These are phyloP conservation scores for Daedaleopsis sinensis DNA, from an alignment of 768 basidiomycete species.

Conservation along the genomic window DNA sequence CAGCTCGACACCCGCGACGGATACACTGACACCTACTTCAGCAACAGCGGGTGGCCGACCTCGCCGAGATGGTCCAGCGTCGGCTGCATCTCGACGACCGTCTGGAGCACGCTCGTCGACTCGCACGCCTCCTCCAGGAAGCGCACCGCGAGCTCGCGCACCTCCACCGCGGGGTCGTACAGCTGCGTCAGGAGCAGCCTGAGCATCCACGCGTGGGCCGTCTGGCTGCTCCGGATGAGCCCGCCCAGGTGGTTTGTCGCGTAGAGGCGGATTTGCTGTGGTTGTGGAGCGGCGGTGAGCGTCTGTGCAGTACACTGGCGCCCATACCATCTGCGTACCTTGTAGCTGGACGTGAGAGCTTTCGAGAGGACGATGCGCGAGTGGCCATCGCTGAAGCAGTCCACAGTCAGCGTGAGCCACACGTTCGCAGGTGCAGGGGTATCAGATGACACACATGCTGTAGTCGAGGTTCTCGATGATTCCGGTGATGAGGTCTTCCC, in stretches of 20 bases:
- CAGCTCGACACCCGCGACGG: not conserved
- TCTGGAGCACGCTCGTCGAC: slow-evolving; percentile 76
- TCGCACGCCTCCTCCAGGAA: slow-evolving; percentile 92
- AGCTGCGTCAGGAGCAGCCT: slow-evolving; percentile 92
- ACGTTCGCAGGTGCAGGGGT: not conserved
- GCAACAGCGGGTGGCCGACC: slow-evolving; percentile 82
- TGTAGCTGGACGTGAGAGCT: slow-evolving; percentile 91
- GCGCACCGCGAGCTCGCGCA: slow-evolving; percentile 87
- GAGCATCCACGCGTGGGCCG: slow-evolving; percentile 84
- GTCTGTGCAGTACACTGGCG: too few species aligned
- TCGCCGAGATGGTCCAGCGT: slow-evolving; percentile 95
- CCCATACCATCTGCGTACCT: slow-evolving; percentile 45
- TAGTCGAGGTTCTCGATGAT: slow-evolving; percentile 95
- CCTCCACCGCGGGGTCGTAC: slow-evolving; percentile 90
- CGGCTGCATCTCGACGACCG: slow-evolving; percentile 94
- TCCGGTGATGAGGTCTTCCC: slow-evolving; percentile 90
- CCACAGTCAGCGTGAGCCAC: slow-evolving; percentile 10
- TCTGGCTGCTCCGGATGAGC: slow-evolving; percentile 67
- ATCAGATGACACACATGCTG: slow-evolving; percentile 59
- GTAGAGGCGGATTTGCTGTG: slow-evolving; percentile 82
- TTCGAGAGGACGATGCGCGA: slow-evolving; percentile 92
- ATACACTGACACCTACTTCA: slow-evolving; percentile 61
- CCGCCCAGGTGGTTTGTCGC: slow-evolving; percentile 87
- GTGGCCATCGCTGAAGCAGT: slow-evolving; percentile 78
- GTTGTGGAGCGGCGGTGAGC: not conserved